Evolutionary conservation across 257 asterid genomes (phyloP), one percentile per base, ranked within the genome.

Genomic region (Nicotiana paniculata): DNA sequence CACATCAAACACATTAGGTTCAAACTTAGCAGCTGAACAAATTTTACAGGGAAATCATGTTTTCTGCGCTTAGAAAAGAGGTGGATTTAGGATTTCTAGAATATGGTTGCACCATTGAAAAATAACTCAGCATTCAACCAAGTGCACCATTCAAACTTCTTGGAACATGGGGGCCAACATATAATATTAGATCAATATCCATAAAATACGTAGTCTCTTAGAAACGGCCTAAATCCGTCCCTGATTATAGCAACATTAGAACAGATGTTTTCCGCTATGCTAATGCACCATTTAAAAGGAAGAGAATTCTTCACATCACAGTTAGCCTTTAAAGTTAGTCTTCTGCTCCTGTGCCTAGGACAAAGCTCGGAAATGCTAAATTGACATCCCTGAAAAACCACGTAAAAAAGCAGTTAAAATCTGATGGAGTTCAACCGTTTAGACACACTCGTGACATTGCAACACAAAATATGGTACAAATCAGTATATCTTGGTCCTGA

Each of bases 281-380:
- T 11, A 11, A 11, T 63, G 37, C 37, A 12, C 18, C 18, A 63
- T 63, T 63, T 63, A 12, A 26, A 17, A 28, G 68, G 69, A 28
- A 12, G 3, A 4, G 30, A 33, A 63, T 26, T 63, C 4, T 26
- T 26, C 69, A 63, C 5, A 63, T 61, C 6, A 43, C 48, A 61
- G 21, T 63, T 62, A 63, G 37, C 35, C 37, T 26, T 16, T 28
- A 63, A 28, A 43, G 61, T 69, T 33, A 85, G 43, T 65, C 83
- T 15, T 83, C 77, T 3, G 62, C 82, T 26, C 77, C 87, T 26
- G 84, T 39, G 68, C 74, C 81, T 39, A 84, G 17, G 83, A 81
- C 69, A 37, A 81, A 86, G 79, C 85, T 86, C 24, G 79, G 87
- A 81, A 86, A 81, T 5, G 80, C 76, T 5, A 83, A 72, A 9